Percentiles rank a stretch among this genome's conserved stretches.
These are phyloP conservation scores for Chimonanthus salicifolius DNA, from an alignment of 164 flowering plant genomes.

Conservation along the genomic window DNA sequence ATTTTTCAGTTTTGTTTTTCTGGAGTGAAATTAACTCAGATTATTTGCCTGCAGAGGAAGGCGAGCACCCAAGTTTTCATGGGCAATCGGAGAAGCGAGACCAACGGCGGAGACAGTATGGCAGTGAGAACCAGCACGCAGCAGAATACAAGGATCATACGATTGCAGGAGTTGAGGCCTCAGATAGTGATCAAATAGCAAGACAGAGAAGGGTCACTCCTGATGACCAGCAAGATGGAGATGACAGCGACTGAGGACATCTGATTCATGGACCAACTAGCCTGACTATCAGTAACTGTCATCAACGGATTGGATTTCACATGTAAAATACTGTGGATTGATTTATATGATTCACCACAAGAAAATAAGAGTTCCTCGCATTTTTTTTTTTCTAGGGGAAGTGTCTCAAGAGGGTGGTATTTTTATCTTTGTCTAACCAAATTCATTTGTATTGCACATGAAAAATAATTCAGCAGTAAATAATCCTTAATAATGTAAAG, in stretches of 20 bases:
- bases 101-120: conserved; percentile 22
- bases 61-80: conserved; percentile 30
- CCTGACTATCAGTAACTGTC: background rate
- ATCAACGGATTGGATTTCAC: background rate
- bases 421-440: background rate
- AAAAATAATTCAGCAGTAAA: conserved; percentile 18
- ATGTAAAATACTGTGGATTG: conserved; percentile 14
- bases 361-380: conserved; percentile 6
- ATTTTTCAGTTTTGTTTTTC: background rate
- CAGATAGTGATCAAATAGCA: conserved; percentile 15
- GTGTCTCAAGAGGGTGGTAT: background rate
- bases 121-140: conserved; percentile 10
- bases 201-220: conserved; percentile 14
- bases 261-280: background rate
- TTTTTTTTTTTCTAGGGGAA: background rate
- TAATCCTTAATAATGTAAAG: background rate
- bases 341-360: background rate
- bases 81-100: conserved; percentile 36
- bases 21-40: background rate
- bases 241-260: conserved; percentile 11
- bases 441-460: conserved; percentile 11
- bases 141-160: conserved; percentile 7
- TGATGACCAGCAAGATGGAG: conserved; percentile 19
- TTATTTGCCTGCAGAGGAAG: conserved; percentile 25
- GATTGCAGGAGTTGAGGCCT: conserved; percentile 16